Conservation (phyloP, 257 asterid species). For the Craterostigma plantagineum region DNA sequence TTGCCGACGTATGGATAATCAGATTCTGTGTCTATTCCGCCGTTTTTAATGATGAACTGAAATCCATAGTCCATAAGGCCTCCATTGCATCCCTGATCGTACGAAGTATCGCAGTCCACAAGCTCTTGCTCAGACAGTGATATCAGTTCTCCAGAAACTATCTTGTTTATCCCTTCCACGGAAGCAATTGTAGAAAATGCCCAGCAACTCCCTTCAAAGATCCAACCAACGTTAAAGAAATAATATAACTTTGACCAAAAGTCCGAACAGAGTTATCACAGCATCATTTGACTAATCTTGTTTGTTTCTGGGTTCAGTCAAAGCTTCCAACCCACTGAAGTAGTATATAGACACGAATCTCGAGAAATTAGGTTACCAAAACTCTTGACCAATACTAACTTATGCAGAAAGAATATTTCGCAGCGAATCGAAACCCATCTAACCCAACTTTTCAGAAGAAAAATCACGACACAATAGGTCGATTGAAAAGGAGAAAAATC, state of each 20-base stretch:
- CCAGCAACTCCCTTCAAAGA: constrained; percentile 6
- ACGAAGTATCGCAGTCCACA: constrained; percentile 4
- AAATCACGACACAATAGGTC: neutral
- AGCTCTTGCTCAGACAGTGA: constrained; percentile 8
- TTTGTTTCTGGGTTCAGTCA: no score
- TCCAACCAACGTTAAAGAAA: neutral
- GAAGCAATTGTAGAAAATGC: constrained; percentile 7
- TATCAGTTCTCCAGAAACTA: constrained; percentile 3
- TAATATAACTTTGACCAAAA: no score
- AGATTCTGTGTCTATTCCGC: constrained; percentile 4
- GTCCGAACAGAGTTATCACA: no score
- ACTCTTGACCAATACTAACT: neutral
- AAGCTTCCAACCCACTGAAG: no score
- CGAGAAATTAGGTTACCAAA: neutral
- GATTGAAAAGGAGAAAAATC: neutral
- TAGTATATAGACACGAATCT: no score
- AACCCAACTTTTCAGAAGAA: neutral
- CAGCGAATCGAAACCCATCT: no score
- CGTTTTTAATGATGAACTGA: constrained; percentile 5
- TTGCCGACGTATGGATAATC: constrained; percentile 7
- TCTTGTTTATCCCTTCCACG: constrained; percentile 8
- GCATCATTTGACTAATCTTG: no score
- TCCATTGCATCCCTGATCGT: neutral
- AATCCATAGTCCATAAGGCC: constrained; percentile 6
- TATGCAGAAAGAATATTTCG: no score